Conservation (phyloP, 768 basidiomycete species). For the Lyophyllum decastes region DNA sequence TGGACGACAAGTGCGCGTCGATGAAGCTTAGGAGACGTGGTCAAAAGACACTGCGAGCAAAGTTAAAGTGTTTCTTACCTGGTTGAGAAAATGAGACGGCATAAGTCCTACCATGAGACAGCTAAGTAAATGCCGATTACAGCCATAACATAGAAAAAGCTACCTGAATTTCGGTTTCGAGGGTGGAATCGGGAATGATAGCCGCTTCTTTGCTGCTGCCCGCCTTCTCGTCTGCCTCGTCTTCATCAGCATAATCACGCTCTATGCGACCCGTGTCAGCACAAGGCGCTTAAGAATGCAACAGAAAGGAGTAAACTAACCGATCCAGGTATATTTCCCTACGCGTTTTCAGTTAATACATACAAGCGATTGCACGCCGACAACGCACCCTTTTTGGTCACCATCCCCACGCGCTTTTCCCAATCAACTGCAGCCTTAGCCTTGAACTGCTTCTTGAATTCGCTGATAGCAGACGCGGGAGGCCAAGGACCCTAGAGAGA, state of each 20-base stretch:
- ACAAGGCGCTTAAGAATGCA: not conserved
- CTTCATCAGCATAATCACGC: conserved; percentile 53
- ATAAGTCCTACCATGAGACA: conserved; percentile 34
- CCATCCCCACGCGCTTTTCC: conserved; percentile 53
- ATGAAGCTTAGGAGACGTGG: conserved; percentile 40
- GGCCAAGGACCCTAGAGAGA: conserved; percentile 46
- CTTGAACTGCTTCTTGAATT: conserved; percentile 65
- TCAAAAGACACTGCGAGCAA: not conserved
- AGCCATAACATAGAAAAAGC: not conserved
- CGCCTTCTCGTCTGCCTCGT: conserved; percentile 33
- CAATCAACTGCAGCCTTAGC: conserved; percentile 50
- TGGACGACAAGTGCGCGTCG: conserved; percentile 54
- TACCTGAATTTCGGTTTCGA: conserved; percentile 48
- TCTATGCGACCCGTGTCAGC: conserved; percentile 30
- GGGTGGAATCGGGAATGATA: conserved; percentile 46
- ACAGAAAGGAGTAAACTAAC: conserved; percentile 27
- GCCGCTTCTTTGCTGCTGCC: conserved; percentile 32
- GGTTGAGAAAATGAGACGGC: conserved; percentile 53
- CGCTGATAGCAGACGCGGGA: conserved; percentile 37
- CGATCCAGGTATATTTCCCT: conserved; percentile 68
- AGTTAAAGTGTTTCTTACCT: conserved; percentile 28
- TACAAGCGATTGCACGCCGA: not conserved
- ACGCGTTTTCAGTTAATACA: not conserved
- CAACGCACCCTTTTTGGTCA: conserved; percentile 45
- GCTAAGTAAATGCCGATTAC: no score